Conservation (phyloP, 2,329 filamentous ascomycete species). For the Penicillium sp. region DNA sequence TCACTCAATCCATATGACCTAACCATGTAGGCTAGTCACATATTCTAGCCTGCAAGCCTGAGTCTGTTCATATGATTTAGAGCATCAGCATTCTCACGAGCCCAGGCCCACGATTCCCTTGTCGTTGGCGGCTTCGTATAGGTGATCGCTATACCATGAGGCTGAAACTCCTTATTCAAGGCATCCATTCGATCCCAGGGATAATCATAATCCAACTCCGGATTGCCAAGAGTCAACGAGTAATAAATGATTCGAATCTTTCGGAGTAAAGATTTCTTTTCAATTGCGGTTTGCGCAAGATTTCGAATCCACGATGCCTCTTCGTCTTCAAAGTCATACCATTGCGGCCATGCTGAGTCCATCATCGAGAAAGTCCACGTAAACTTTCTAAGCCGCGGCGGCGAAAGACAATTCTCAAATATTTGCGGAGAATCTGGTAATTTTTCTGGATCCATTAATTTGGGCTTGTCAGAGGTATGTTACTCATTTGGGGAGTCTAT, state of each 20-base stretch:
- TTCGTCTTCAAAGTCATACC: background rate
- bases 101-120: background rate
- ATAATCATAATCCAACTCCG: background rate
- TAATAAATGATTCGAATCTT: background rate
- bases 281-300: background rate
- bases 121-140: background rate
- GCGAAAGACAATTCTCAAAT: background rate
- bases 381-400: background rate
- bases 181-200: conserved; percentile 1
- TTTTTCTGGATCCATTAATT: background rate
- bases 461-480: background rate
- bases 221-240: background rate
- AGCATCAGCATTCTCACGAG: background rate
- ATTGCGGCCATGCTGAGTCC: background rate
- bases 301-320: background rate
- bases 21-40: background rate
- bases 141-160: background rate
- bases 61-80: background rate
- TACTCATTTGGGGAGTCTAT: background rate
- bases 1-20: background rate
- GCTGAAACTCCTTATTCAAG: background rate
- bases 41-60: background rate
- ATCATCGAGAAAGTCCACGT: background rate
- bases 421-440: background rate
- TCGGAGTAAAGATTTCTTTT: background rate